Evolutionary conservation across 1,139 yeast species (phyloP).

Genomic region (Debaryomyces sp.): DNA sequence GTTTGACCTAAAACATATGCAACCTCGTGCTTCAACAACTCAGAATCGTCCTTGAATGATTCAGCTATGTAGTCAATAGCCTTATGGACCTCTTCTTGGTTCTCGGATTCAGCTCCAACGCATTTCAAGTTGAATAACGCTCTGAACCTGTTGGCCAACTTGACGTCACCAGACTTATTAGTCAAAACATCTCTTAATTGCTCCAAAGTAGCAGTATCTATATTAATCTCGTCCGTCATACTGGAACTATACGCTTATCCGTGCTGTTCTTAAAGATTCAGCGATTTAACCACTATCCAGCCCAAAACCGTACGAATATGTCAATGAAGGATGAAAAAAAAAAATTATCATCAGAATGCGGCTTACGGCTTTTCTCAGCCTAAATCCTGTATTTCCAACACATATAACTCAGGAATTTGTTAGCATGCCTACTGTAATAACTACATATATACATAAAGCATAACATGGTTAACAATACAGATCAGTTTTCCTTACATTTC

Average conservation of each 20-base stretch:
- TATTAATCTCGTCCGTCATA: conserved; percentile 34
- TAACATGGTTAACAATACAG: background rate
- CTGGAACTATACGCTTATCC: background rate
- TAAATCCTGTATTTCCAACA: background rate
- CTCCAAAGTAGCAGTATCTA: conserved; percentile 60
- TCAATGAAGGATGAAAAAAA: background rate
- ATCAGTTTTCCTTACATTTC: background rate
- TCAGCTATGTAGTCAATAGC: conserved; percentile 89
- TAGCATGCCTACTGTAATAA: background rate
- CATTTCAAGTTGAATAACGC: conserved; percentile 90
- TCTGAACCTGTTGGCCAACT: conserved; percentile 85
- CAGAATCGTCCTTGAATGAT: conserved; percentile 80
- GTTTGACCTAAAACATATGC: conserved; percentile 99
- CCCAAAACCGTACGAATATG: background rate
- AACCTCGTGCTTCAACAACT: conserved; percentile 93
- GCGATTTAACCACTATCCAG: background rate
- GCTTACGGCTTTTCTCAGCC: conserved; percentile 2
- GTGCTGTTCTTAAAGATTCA: background rate
- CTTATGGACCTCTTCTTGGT: conserved; percentile 50
- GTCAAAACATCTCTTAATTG: conserved; percentile 69
- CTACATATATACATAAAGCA: background rate
- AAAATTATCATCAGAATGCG: conserved; percentile 6
- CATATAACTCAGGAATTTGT: background rate
- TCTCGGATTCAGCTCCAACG: conserved; percentile 65
- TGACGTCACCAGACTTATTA: conserved; percentile 65